phyloP scores from a whole-genome alignment of 306 rosid genomes.

The Gastrolobium bilobum region DNA sequence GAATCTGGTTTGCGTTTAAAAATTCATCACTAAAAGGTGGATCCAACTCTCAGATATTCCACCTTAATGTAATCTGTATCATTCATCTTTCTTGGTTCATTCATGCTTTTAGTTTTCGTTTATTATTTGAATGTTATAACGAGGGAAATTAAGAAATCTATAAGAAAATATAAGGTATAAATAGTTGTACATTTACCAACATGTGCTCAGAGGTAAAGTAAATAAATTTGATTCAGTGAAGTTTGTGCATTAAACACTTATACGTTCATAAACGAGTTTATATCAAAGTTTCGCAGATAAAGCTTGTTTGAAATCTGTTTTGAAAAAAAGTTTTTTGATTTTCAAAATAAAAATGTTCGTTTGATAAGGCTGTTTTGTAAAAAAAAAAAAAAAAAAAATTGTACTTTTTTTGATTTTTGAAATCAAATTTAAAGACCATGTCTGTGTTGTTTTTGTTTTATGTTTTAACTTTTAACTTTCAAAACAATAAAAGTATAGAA shows the following conservation, averaged over 20 bases:
- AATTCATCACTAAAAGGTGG: slow-evolving; percentile 10
- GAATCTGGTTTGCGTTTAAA: not conserved
- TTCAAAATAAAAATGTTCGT: no score
- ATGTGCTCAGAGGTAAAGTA: not conserved
- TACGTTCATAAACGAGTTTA: not conserved
- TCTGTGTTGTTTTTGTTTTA: no score
- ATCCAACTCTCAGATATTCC: slow-evolving; percentile 1
- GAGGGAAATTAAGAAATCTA: not conserved
- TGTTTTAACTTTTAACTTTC: no score
- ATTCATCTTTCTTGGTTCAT: slow-evolving; percentile 15
- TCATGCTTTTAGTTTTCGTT: not conserved
- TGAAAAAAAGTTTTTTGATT: no score
- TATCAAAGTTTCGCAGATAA: not conserved
- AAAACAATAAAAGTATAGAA: no score
- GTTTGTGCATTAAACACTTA: not conserved
- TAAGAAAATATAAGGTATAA: no score
- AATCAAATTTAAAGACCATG: no score
- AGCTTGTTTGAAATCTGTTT: not conserved
- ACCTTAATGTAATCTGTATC: not conserved
- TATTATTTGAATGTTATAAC: not conserved
- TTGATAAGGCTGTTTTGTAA: no score
- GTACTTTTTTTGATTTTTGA: no score
- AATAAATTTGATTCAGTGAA: not conserved
- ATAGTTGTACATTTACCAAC: not conserved
- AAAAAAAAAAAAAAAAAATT: no score